Percentiles rank a stretch among this genome's conserved stretches.
Conservation (phyloP, 2,329 filamentous ascomycete genomes). For the Fusarium sp. region DNA sequence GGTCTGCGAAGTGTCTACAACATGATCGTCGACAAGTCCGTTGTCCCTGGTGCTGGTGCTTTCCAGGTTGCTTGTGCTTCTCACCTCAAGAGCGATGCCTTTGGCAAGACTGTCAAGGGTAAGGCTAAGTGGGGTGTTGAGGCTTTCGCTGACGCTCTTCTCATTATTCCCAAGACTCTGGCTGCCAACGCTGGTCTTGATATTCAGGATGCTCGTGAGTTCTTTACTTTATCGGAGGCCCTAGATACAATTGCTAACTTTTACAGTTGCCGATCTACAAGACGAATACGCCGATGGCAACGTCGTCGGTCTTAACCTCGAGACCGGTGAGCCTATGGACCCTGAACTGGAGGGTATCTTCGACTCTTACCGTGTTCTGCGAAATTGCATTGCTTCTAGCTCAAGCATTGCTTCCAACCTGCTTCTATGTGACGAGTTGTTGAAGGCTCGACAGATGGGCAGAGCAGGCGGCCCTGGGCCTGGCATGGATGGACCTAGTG, state of each 20-base stretch:
- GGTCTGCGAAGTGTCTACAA: constrained; percentile 97
- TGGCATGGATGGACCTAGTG: constrained; percentile 70
- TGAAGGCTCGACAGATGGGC: constrained; percentile 97
- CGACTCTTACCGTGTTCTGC: constrained; percentile 93
- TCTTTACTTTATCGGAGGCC: not conserved
- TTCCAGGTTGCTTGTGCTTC: constrained; percentile 95
- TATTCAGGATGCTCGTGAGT: constrained; percentile 92
- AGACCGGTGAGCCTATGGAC: constrained; percentile 93
- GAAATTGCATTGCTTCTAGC: constrained; percentile 93
- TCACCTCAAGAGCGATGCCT: constrained; percentile 86
- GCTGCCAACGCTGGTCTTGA: constrained; percentile 97
- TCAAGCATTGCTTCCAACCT: constrained; percentile 96
- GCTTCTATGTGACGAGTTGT: constrained; percentile 92
- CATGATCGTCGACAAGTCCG: constrained; percentile 97
- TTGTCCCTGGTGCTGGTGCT: constrained; percentile 92
- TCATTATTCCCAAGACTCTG: constrained; percentile 97
- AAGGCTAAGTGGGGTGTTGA: constrained; percentile 97
- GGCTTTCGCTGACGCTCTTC: constrained; percentile 92
- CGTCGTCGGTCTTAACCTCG: constrained; percentile 85
- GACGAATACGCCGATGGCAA: constrained; percentile 88
- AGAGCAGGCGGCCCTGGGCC: constrained; percentile 70
- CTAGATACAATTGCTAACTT: constrained; percentile 30
- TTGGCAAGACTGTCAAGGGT: constrained; percentile 92
- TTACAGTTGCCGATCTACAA: constrained; percentile 81
- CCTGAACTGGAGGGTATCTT: constrained; percentile 92